phyloP scores from a whole-genome alignment of 345 rosid genomes.

The Salix caprea region DNA sequence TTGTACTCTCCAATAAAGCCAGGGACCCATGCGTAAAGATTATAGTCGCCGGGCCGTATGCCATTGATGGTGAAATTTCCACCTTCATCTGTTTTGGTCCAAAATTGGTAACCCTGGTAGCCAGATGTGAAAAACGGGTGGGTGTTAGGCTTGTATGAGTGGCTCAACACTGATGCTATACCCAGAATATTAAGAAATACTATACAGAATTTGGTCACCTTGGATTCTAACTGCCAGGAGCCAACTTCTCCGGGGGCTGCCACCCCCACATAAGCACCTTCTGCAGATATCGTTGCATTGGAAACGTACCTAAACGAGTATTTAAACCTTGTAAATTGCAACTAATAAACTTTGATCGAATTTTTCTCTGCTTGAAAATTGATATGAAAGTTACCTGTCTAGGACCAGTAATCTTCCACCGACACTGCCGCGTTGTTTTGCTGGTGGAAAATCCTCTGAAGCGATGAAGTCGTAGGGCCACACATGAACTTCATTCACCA shows the following conservation, averaged over 20 bases:
- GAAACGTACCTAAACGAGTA: slow-evolving; percentile 39
- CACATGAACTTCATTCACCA: slow-evolving; percentile 10
- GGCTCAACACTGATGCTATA: background rate
- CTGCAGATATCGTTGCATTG: slow-evolving; percentile 33
- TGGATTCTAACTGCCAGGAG: slow-evolving; percentile 84
- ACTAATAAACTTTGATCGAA: too few species aligned
- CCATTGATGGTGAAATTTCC: slow-evolving; percentile 55
- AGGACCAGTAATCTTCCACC: slow-evolving; percentile 36
- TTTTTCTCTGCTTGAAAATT: background rate
- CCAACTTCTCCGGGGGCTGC: slow-evolving; percentile 73
- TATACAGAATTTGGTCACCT: slow-evolving; percentile 28
- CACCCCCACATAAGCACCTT: slow-evolving; percentile 69
- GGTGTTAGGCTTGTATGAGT: background rate
- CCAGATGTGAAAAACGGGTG: background rate
- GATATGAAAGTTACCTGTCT: slow-evolving; percentile 30
- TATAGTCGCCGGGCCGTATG: slow-evolving; percentile 51
- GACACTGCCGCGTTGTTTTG: slow-evolving; percentile 38
- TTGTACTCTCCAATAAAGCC: slow-evolving; percentile 79
- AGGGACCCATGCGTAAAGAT: slow-evolving; percentile 76
- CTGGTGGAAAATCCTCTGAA: slow-evolving; percentile 36
- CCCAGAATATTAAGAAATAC: too few species aligned
- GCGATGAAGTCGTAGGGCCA: slow-evolving; percentile 34
- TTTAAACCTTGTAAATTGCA: too few species aligned
- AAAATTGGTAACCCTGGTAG: slow-evolving; percentile 71
- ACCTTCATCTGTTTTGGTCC: slow-evolving; percentile 56